A percentile compares a stretch with the other conserved stretches of the same genome.
phyloP scores from a whole-genome alignment of 768 basidiomycete species.

The Pulveroboletus sp. region DNA sequence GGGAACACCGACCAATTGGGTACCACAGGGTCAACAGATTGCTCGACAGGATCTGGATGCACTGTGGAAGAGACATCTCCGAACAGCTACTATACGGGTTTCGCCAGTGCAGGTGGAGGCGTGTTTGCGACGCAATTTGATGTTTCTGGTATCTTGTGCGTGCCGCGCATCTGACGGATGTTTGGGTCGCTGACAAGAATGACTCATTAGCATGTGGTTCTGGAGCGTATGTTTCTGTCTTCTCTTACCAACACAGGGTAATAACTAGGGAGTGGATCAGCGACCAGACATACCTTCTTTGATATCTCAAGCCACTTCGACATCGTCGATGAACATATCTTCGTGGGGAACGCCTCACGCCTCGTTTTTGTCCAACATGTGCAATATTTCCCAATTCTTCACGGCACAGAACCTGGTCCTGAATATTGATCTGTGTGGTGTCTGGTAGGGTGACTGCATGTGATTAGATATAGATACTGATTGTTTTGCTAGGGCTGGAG shows the following conservation, averaged over 20 bases:
- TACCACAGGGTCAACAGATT: constrained; percentile 20
- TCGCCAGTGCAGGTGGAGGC: constrained; percentile 46
- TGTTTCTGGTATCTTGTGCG: constrained; percentile 48
- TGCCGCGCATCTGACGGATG: background rate
- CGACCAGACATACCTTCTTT: constrained; percentile 37
- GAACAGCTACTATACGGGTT: constrained; percentile 26
- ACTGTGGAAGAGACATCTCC: constrained; percentile 28
- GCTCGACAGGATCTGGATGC: constrained; percentile 26
- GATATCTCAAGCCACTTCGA: constrained; percentile 30
- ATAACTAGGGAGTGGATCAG: constrained; percentile 24
- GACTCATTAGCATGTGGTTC: constrained; percentile 42
- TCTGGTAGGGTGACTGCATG: constrained; percentile 35
- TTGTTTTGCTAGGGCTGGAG: constrained; percentile 44
- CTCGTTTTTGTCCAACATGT: constrained; percentile 37
- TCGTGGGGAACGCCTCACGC: constrained; percentile 48
- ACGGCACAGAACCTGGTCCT: constrained; percentile 49
- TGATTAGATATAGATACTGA: background rate
- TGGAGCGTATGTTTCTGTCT: constrained; percentile 39
- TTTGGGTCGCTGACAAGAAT: constrained; percentile 1
- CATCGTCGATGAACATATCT: constrained; percentile 35
- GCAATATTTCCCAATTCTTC: constrained; percentile 46
- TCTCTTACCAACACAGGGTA: background rate
- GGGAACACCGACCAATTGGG: constrained; percentile 33
- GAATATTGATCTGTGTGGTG: constrained; percentile 54
- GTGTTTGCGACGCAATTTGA: constrained; percentile 74